Percentiles rank a stretch among this genome's conserved stretches.
These are phyloP conservation scores for Lactarius tabidus DNA, from an alignment of 768 basidiomycete species.

Conservation along the genomic window DNA sequence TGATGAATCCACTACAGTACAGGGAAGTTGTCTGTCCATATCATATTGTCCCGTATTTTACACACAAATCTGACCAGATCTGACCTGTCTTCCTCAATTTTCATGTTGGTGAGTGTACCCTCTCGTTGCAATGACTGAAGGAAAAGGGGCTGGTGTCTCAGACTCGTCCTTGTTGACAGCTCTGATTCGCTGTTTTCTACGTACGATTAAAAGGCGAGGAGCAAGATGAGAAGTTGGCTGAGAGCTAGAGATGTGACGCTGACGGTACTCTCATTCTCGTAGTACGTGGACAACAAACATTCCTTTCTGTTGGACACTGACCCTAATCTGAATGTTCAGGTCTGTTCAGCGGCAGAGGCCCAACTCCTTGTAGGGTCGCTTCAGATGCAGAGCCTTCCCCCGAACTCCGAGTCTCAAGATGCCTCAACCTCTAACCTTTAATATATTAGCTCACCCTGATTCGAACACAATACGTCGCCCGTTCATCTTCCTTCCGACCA, in stretches of 20 bases:
- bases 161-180: neutral
- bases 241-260: constrained; percentile 3
- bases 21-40: too few species aligned
- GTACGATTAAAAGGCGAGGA: neutral
- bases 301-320: neutral
- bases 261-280: constrained; percentile 5
- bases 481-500: neutral
- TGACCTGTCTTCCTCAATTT: neutral
- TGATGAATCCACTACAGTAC: too few species aligned
- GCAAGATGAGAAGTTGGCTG: neutral
- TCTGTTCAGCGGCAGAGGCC: neutral
- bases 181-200: neutral
- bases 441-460: constrained; percentile 5
- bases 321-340: neutral
- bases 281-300: neutral
- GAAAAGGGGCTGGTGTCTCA: neutral
- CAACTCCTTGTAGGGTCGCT: neutral
- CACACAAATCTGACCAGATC: too few species aligned
- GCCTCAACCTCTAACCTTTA: constrained; percentile 1
- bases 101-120: neutral
- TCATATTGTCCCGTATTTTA: too few species aligned
- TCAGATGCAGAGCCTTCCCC: neutral
- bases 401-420: neutral
- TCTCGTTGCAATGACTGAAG: neutral
- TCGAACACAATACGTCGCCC: neutral